phyloP scores from a whole-genome alignment of 2,329 filamentous ascomycete genomes.

The Blastomyces emzantsi region DNA sequence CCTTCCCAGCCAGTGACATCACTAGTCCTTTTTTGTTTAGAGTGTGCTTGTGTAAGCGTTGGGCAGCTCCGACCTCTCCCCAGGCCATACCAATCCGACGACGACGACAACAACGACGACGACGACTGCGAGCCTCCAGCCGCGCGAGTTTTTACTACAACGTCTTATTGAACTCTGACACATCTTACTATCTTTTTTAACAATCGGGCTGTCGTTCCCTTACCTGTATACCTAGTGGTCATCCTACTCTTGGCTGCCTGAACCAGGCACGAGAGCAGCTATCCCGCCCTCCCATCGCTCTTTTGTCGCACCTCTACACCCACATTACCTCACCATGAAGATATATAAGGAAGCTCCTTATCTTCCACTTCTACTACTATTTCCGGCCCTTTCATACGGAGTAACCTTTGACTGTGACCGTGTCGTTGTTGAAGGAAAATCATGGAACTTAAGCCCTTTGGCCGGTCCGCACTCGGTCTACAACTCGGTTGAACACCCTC shows the following conservation, averaged over 20 bases:
- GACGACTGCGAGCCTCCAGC: not conserved
- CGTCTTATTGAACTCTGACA: not conserved
- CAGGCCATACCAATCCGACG: not conserved
- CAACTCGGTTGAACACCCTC: conserved; percentile 17
- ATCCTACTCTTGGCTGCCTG: not conserved
- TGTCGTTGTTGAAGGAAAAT: conserved; percentile 22
- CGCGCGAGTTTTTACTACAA: not conserved
- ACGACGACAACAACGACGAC: not conserved
- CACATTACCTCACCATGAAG: conserved; percentile 10
- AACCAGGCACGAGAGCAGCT: not conserved
- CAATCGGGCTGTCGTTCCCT: not conserved
- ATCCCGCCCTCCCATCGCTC: not conserved
- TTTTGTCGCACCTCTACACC: not conserved
- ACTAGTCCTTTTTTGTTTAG: conserved; percentile 7
- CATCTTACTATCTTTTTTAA: not conserved
- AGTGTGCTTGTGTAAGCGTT: not conserved
- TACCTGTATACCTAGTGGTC: not conserved
- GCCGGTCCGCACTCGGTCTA: conserved; percentile 21
- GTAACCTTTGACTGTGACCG: conserved; percentile 22
- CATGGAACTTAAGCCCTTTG: conserved; percentile 23
- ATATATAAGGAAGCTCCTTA: conserved; percentile 11
- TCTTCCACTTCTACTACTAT: conserved; percentile 16
- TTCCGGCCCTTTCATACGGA: conserved; percentile 15
- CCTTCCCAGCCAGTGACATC: not conserved
- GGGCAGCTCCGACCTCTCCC: not conserved